Evolutionary conservation across 1,284 basidiomycete genomes (phyloP).

Genomic region (Pseudozyma sp.): DNA sequence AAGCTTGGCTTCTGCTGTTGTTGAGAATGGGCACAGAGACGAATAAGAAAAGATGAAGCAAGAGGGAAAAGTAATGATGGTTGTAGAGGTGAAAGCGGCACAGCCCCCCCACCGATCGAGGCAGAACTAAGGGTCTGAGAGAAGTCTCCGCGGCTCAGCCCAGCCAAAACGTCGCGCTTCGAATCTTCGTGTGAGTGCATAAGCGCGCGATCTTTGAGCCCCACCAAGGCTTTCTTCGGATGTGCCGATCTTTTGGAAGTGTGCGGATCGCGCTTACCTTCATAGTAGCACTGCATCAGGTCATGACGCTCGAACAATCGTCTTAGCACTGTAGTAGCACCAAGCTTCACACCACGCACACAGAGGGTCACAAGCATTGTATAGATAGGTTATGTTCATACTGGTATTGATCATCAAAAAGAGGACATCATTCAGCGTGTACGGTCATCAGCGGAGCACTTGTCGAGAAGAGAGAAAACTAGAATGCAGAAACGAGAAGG

Average conservation of each 20-base stretch:
- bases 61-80: too few species aligned
- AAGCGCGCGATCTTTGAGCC: too few species aligned
- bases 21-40: not conserved
- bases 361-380: not conserved
- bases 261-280: too few species aligned
- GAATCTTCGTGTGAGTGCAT: too few species aligned
- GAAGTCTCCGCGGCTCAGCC: too few species aligned
- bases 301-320: not conserved
- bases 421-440: not conserved
- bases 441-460: not conserved
- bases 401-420: slow-evolving; percentile 14
- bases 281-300: too few species aligned
- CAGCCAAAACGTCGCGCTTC: too few species aligned
- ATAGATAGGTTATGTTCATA: not conserved
- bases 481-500: not conserved
- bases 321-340: not conserved
- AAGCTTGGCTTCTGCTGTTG: not conserved
- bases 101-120: too few species aligned
- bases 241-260: not conserved
- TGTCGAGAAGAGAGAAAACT: slow-evolving; percentile 4
- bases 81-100: too few species aligned
- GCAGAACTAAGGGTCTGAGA: too few species aligned
- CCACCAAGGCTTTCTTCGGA: not conserved
- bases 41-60: too few species aligned
- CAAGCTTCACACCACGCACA: not conserved